Base-by-base conservation (phyloP, 345 rosid species). In the Hypericum perforatum region DNA sequence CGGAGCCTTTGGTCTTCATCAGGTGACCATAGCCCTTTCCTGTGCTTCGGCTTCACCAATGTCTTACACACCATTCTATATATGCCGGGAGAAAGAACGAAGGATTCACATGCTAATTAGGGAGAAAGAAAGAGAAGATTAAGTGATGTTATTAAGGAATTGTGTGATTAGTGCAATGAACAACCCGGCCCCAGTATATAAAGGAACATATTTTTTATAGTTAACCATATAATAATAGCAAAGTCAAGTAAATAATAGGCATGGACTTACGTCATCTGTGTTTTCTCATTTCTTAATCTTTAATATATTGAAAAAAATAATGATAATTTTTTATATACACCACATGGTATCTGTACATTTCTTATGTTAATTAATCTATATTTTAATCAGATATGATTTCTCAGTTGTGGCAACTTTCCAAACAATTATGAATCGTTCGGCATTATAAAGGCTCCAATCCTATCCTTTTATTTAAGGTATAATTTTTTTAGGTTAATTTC, bases 21-120 rank as follows among this genome's bases (percentile, higher is more conserved):
- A 43, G 98, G 98, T 39, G 98, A 91, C 98, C 98, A 91, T 13
- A 91, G 64, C 43, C 98, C 98, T 60, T 87, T 91, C 68, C 78
- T 82, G 58, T 79, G 84, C 74, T 76, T 82, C 22, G 74, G 76
- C 67, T 63, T 84, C 36, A 77, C 90, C 37, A 73, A 63, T 32
- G 75, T 41, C 49, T 74, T 78, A 54, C 57, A 45, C 15, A 59
- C 78, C 85, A 78, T 76, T 63, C 7, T 11, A 15, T 5, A 56
- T 53, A 45, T 29, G 14, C 7, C 37, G 32, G 32, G 16, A 36
- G 54, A 50, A 9, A 10, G 36, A 58, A 53, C 7, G 36, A 39
- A 11, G 13, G 46, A 9, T 8, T 11, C 10, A 7, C 2, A 14
- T 9, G 9, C 39, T 10, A 39, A 5, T 22, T 22, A 5, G 22